Evolutionary conservation across 2,329 filamentous ascomycete genomes (phyloP).

Genomic region (Cercospora beticola): DNA sequence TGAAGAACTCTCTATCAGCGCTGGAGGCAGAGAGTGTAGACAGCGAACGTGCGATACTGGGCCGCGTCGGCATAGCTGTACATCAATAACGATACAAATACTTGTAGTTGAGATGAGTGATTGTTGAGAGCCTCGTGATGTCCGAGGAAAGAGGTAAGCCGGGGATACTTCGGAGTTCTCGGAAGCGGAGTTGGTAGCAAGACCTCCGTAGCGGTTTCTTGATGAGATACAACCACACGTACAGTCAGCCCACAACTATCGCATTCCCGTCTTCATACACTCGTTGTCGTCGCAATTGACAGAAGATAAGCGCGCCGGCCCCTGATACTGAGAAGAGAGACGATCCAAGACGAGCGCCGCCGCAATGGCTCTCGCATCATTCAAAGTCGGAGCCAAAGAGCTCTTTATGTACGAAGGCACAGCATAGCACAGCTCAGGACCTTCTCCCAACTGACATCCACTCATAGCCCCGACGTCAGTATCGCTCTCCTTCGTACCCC

Average conservation of each 20-base stretch:
- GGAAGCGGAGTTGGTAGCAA: not conserved
- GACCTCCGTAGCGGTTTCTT: not conserved
- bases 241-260: not conserved
- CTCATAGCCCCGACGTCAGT: slow-evolving; percentile 71
- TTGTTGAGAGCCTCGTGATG: not conserved
- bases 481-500: slow-evolving; percentile 75
- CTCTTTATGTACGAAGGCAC: slow-evolving; percentile 37
- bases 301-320: not conserved
- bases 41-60: not conserved
- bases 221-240: not conserved
- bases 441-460: slow-evolving; percentile 8
- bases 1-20: slow-evolving; percentile 32
- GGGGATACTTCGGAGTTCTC: slow-evolving; percentile 3
- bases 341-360: not conserved
- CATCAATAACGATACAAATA: not conserved
- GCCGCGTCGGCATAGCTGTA: not conserved
- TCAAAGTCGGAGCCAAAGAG: slow-evolving; percentile 38
- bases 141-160: not conserved
- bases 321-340: not conserved
- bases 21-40: slow-evolving; percentile 20
- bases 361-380: slow-evolving; percentile 26
- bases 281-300: not conserved
- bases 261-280: not conserved
- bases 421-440: not conserved
- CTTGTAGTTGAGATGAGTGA: not conserved